Percentiles rank a stretch among this genome's conserved stretches.
phyloP scores from a whole-genome alignment of 225 moss, liverwort and hornwort genomes.

The Physcomitrellopsis africana region DNA sequence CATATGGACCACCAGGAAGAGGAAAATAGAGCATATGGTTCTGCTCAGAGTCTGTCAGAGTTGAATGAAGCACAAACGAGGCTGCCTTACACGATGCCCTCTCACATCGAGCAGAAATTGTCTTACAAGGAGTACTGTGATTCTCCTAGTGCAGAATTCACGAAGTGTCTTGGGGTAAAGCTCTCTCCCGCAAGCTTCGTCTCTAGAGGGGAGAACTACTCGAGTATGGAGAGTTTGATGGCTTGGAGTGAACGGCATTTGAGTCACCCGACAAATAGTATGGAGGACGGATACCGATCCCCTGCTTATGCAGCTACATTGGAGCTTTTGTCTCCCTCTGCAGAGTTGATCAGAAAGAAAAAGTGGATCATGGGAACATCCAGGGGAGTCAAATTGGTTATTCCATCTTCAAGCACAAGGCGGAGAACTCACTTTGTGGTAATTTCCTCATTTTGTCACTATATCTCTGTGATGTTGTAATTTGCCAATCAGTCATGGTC shows the following conservation, averaged over 20 bases:
- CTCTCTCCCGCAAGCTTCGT: conserved; percentile 40
- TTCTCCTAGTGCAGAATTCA: conserved; percentile 39
- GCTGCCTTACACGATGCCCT: conserved; percentile 54
- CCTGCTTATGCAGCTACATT: conserved; percentile 63
- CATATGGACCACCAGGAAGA: conserved; percentile 31
- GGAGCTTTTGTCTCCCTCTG: conserved; percentile 59
- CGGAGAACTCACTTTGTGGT: conserved; percentile 50
- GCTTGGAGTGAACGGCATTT: conserved; percentile 38
- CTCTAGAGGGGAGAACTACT: conserved; percentile 25
- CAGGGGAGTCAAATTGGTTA: conserved; percentile 33
- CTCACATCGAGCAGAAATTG: conserved; percentile 40
- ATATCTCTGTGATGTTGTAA: no score
- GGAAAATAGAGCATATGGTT: conserved; percentile 14
- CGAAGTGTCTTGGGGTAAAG: conserved; percentile 49
- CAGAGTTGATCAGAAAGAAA: conserved; percentile 49
- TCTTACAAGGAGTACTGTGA: conserved; percentile 51
- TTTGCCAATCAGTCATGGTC: no score
- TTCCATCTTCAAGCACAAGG: conserved; percentile 44
- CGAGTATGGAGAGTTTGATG: conserved; percentile 15
- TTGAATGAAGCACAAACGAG: conserved; percentile 38
- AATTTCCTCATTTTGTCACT: conserved; percentile 4
- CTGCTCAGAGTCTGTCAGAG: background rate
- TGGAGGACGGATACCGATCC: conserved; percentile 56
- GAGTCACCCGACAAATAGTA: conserved; percentile 27
- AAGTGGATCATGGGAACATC: conserved; percentile 32